Conservation (phyloP, 495 filamentous ascomycete species). For the Podospora didyma region DNA sequence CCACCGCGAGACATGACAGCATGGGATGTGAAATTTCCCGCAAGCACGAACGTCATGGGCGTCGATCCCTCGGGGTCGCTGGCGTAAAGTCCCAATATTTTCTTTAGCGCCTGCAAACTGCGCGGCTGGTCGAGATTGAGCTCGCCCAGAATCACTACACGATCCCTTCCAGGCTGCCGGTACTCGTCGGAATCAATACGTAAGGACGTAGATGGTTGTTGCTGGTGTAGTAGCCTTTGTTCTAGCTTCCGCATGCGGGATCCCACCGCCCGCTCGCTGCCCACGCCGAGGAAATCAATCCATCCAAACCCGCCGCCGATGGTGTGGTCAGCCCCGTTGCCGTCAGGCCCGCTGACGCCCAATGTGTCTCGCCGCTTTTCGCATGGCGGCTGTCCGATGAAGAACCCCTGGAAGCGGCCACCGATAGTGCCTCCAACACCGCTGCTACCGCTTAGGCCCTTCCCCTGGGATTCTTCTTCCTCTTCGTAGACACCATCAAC, state of each 20-base stretch:
- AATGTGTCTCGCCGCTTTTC: slow-evolving; percentile 77
- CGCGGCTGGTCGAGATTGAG: slow-evolving; percentile 78
- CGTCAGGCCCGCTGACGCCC: slow-evolving; percentile 56
- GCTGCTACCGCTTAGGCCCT: slow-evolving; percentile 65
- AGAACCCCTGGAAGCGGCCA: slow-evolving; percentile 82
- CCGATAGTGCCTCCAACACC: slow-evolving; percentile 87
- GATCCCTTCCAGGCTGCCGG: slow-evolving; percentile 29
- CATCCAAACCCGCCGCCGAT: slow-evolving; percentile 86
- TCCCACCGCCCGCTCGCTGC: slow-evolving; percentile 82
- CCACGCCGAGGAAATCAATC: slow-evolving; percentile 91
- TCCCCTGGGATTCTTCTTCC: slow-evolving; percentile 64
- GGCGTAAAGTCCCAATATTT: slow-evolving; percentile 67
- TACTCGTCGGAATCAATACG: slow-evolving; percentile 17
- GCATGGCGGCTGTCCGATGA: slow-evolving; percentile 83
- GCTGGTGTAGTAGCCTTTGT: slow-evolving; percentile 36
- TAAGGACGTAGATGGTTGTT: neutral
- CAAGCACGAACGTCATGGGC: slow-evolving; percentile 73
- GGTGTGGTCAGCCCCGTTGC: slow-evolving; percentile 48
- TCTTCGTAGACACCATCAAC: slow-evolving; percentile 95
- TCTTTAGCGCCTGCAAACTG: slow-evolving; percentile 71
- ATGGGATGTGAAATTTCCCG: slow-evolving; percentile 78
- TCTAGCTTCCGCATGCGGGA: slow-evolving; percentile 76
- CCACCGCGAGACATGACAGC: slow-evolving; percentile 68
- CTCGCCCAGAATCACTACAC: slow-evolving; percentile 73
- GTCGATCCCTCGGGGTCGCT: slow-evolving; percentile 56